Evolutionary conservation across 208 protist genomes (phyloP).

Genomic region (Trypanosoma theileri): DNA sequence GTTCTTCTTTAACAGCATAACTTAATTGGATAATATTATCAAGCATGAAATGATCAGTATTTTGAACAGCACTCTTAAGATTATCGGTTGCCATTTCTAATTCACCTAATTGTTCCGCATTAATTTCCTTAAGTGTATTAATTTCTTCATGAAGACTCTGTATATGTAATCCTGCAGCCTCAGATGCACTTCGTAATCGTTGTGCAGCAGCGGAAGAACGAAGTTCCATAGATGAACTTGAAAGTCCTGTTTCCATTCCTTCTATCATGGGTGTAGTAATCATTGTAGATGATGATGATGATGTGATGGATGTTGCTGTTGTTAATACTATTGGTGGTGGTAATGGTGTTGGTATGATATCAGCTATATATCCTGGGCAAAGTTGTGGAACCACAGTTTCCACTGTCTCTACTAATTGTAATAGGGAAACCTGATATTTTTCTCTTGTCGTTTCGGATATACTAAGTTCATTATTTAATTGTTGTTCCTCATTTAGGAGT

Average conservation of each 20-base stretch:
- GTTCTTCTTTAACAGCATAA: neutral
- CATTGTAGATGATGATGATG: neutral
- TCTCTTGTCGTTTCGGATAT: neutral
- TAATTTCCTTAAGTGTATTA: neutral
- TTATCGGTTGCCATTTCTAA: neutral
- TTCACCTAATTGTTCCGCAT: slow-evolving; percentile 3
- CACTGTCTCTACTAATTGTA: neutral
- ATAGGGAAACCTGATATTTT: slow-evolving; percentile 1
- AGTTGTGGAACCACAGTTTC: neutral
- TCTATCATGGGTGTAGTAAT: no score
- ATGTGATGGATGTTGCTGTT: neutral
- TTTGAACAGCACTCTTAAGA: neutral
- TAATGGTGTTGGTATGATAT: neutral
- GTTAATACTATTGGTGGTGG: neutral
- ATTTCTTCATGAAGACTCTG: slow-evolving; percentile 5
- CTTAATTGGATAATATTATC: slow-evolving; percentile 1
- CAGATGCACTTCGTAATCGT: neutral
- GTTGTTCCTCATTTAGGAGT: slow-evolving; percentile 2
- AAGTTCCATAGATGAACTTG: slow-evolving; percentile 4
- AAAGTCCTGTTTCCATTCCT: no score
- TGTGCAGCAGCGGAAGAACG: neutral
- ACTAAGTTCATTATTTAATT: neutral
- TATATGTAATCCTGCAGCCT: neutral
- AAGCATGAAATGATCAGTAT: neutral
- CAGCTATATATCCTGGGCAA: neutral